phyloP scores from a whole-genome alignment of 2,329 filamentous ascomycete species.

The Didymella arachidicola region DNA sequence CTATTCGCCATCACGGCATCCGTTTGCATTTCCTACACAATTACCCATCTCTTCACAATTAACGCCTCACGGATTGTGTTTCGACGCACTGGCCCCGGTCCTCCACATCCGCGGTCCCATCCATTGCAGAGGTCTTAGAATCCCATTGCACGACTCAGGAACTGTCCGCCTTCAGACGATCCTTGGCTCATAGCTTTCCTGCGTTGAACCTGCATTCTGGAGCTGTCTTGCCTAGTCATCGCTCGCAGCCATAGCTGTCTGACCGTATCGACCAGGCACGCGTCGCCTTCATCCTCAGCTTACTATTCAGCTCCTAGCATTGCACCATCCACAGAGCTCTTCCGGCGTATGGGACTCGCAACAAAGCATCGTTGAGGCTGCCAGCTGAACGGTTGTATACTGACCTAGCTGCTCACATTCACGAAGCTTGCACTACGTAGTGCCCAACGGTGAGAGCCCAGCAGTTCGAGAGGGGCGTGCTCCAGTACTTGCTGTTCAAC shows the following conservation, averaged over 20 bases:
- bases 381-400: constrained; percentile 27
- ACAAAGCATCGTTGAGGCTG: neutral
- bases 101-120: constrained; percentile 43
- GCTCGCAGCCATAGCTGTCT: constrained; percentile 30
- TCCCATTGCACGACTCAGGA: constrained; percentile 34
- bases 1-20: constrained; percentile 18
- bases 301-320: constrained; percentile 35
- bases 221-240: constrained; percentile 31
- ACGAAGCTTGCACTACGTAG: constrained; percentile 47
- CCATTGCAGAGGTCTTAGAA: constrained; percentile 44
- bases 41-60: constrained; percentile 26
- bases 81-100: constrained; percentile 47
- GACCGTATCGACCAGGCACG: constrained; percentile 28
- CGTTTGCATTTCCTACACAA: constrained; percentile 37
- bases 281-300: constrained; percentile 43
- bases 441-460: constrained; percentile 43
- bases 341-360: neutral
- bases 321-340: constrained; percentile 36
- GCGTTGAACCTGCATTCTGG: constrained; percentile 35
- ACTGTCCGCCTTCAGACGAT: constrained; percentile 31
- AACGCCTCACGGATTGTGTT: constrained; percentile 45
- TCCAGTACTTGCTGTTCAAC: constrained; percentile 38
- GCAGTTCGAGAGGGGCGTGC: constrained; percentile 41
- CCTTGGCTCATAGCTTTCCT: constrained; percentile 31
- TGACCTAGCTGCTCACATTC: constrained; percentile 34